Conservation (phyloP, 1,139 yeast genomes). For the Eremothecium coryli region DNA sequence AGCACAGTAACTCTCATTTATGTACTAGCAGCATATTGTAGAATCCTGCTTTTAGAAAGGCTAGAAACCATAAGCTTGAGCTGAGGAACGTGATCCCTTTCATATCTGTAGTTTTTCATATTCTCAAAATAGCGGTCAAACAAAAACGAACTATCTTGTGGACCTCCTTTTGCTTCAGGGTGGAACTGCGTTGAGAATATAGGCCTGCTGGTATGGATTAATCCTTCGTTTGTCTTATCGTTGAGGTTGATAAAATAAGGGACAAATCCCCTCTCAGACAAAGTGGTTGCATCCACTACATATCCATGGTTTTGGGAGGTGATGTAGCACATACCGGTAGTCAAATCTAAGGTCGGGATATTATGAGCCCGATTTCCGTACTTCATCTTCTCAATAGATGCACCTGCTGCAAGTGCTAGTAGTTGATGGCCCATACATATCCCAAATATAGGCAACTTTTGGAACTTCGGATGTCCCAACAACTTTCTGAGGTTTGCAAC, state of each 20-base stretch:
- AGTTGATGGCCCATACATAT: constrained; percentile 96
- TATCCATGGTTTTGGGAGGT: constrained; percentile 98
- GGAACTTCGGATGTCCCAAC: constrained; percentile 43
- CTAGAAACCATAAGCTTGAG: too few species aligned
- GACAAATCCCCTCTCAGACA: constrained; percentile 60
- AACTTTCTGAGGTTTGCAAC: constrained; percentile 65
- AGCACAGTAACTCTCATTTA: too few species aligned
- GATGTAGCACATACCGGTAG: constrained; percentile 89
- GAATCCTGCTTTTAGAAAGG: too few species aligned
- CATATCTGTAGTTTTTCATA: constrained; percentile 51
- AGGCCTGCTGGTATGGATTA: constrained; percentile 79
- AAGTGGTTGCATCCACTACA: constrained; percentile 79
- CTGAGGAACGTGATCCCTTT: too few species aligned
- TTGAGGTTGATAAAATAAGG: constrained; percentile 87
- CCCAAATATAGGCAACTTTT: constrained; percentile 85
- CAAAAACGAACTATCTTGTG: constrained; percentile 79
- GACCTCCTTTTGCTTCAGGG: constrained; percentile 99
- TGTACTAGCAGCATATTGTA: too few species aligned
- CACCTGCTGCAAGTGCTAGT: constrained; percentile 90
- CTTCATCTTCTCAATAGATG: constrained; percentile 82
- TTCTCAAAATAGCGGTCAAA: constrained; percentile 81
- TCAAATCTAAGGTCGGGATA: constrained; percentile 86
- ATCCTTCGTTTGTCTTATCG: constrained; percentile 94
- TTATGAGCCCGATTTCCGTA: constrained; percentile 99
- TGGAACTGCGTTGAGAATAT: constrained; percentile 96